Base-by-base conservation (phyloP, 108 stramenopile species). In the Aurantiochytrium sp. region DNA sequence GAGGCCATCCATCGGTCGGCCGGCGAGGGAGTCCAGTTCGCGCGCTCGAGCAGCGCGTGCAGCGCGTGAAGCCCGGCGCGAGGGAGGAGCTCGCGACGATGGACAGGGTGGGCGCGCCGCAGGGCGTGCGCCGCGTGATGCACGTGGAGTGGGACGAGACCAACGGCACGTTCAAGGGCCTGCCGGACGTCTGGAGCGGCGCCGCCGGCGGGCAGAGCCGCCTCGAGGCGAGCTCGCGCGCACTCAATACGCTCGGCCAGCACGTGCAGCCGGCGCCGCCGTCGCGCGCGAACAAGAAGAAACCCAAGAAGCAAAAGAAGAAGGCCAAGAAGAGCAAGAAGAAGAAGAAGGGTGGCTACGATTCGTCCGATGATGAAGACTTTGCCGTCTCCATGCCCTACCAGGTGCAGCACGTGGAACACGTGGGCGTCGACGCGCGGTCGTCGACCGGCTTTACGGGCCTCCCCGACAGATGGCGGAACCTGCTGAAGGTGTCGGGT, bases 401-500 rank as follows among this genome's bases (percentile, higher is more conserved):
- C 89, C 92, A 94, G 58, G 92, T 94, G 25, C 72, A 93, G 91
- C 94, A 93, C 88, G 72, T 91, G 23, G 58, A 90, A 35, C 91
- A 93, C 87, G 89, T 92, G 44, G 53, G 59, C 51, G 89, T 93
- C 29, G 92, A 92, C 90, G 60, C 92, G 42, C 49, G 91, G 44
- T 49, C 87, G 4, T 45, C 90, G 4, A 73, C 92, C 55, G 93
- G 93, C 18, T 92, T 94, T 55, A 72, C 35, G 28, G 95, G 95
- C 16, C 90, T 95, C 8, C 95, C 95, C 8, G 42, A 89, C 45
- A 58, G 58, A 14, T 94, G 94, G 95, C 91, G 89, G 10, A 51
- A 59, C 42, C 88, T 94, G 28, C 91, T 95, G 28, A 92, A 93
- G 90, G 92, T 91, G 25, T 93, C 92, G 23, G 95, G 95, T 14